Base-by-base conservation (phyloP, 169 alveolate genomes). In the Theileria annulata region DNA sequence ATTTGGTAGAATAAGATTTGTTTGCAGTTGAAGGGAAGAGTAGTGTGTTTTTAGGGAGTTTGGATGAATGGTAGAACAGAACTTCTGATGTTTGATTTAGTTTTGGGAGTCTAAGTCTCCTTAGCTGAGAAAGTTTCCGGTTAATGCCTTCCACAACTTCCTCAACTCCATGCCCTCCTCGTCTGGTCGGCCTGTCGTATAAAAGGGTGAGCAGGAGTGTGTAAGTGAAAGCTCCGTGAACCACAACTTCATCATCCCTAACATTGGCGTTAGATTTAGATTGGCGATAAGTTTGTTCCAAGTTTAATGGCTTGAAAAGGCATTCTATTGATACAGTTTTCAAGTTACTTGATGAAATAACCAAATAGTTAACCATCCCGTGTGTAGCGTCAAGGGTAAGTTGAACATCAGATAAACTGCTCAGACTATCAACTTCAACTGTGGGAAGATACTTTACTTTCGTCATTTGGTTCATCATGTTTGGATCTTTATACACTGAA, bases 211-310 rank as follows among this genome's bases (percentile, higher is more conserved):
- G 82, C 51, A 87, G 76, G 72, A 93, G 87, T 33, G 94, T 89
- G 90, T 93, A 92, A 2, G 96, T 93, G 51, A 93, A 93, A 2
- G 92, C 96, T 10, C 96, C 96, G 62, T 93, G 96, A 28, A 88
- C 78, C 3, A 92, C 79, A 59, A 81, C 93, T 51, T 77, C 82
- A 15, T 58, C 48, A 37, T 59, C 35, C 21, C 37, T 30, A 37
- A 71, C 54, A 25, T 79, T n/a, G 51, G 72, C 0, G 17, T 66
- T 33, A 17, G 30, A n/a, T n/a, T 54, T 69, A 35, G 59, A 17
- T 15, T 23, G 37, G 76, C 35, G 51, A 31, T 21, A 19, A 72
- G 21, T 23, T 71, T 27, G 78, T 49, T 68, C 91, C 75, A 19
- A 70, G 56, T 30, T 70, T 74, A 27, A 90, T 48, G 72, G 79